Conservation (phyloP, 371 early-diverging fungal species). For the Rhizopus sp. region DNA sequence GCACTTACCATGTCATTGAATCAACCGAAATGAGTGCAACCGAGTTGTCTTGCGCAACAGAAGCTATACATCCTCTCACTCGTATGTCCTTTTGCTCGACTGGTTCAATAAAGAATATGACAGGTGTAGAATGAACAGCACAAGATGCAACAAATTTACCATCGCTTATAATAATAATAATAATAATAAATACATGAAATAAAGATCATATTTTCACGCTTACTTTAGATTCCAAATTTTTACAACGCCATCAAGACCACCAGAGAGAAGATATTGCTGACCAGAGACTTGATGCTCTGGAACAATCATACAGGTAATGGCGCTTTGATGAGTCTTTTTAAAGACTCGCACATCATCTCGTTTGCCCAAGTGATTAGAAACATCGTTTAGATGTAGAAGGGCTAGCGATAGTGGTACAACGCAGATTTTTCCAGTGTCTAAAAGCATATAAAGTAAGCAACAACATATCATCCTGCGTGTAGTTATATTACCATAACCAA, state of each 20-base stretch:
- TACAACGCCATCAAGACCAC: constrained; percentile 71
- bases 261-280: constrained; percentile 59
- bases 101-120: constrained; percentile 62
- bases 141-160: constrained; percentile 69
- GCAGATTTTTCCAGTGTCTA: constrained; percentile 59
- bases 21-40: constrained; percentile 75
- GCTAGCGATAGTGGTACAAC: constrained; percentile 52
- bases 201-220: constrained; percentile 13
- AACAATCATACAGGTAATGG: constrained; percentile 60
- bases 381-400: constrained; percentile 34
- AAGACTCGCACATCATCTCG: constrained; percentile 28
- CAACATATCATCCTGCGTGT: neutral
- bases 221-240: constrained; percentile 81
- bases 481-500: constrained; percentile 52
- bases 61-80: constrained; percentile 63
- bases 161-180: no score
- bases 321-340: constrained; percentile 53
- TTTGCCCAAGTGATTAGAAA: constrained; percentile 27
- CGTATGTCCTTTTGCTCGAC: constrained; percentile 61
- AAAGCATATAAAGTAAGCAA: neutral
- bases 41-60: constrained; percentile 71
- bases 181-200: neutral
- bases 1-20: constrained; percentile 66
- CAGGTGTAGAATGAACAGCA: constrained; percentile 60
- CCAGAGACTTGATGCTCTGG: constrained; percentile 50